Evolutionary conservation across 164 flowering plant genomes (phyloP).

Genomic region (Berberis thunbergii): DNA sequence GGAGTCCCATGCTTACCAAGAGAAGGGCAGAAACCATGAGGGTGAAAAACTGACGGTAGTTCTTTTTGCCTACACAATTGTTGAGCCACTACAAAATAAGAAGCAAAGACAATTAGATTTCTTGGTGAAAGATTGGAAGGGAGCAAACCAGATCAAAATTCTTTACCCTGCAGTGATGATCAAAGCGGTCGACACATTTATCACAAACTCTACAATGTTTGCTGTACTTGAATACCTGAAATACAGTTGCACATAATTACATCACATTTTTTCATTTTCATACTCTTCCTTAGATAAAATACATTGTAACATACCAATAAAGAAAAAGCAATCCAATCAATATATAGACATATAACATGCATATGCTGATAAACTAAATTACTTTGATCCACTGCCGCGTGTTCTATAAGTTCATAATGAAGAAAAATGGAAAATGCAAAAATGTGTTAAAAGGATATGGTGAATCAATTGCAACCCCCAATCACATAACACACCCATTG

Average conservation of each 20-base stretch:
- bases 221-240: conserved; percentile 95
- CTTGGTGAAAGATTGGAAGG: not conserved
- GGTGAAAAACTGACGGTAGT: conserved; percentile 79
- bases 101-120: conserved; percentile 8
- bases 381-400: too few relatives aligned
- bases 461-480: too few relatives aligned
- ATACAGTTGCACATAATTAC: conserved; percentile 4
- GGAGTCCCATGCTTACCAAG: conserved; percentile 57
- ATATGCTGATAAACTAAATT: too few relatives aligned
- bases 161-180: conserved; percentile 97
- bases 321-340: too few relatives aligned
- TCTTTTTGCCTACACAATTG: conserved; percentile 90
- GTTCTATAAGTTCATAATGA: too few relatives aligned
- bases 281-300: too few relatives aligned
- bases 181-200: conserved; percentile 92
- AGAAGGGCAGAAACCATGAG: conserved; percentile 87
- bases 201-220: conserved; percentile 99
- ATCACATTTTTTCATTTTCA: not conserved
- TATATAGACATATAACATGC: too few relatives aligned
- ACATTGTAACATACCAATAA: too few relatives aligned
- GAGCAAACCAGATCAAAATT: conserved; percentile 4
- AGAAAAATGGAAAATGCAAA: too few relatives aligned
- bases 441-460: too few relatives aligned
- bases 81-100: conserved; percentile 83
- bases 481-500: too few relatives aligned